Conservation (phyloP, 148 eudicot genomes). For the Heliosperma pusillum region DNA sequence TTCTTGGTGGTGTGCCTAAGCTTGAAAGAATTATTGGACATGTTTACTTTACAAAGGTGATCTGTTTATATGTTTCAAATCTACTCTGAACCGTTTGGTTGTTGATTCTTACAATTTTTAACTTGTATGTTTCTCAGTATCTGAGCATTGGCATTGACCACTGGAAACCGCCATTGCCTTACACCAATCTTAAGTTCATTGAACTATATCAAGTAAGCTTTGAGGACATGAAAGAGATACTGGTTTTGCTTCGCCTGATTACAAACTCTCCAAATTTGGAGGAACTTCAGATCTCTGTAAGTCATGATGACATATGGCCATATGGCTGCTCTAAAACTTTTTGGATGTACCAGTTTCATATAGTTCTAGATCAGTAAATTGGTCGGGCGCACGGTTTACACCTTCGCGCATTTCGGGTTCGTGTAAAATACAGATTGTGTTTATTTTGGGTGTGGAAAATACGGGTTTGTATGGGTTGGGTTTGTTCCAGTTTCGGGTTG, state of each 20-base stretch:
- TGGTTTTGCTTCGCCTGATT: constrained; percentile 78
- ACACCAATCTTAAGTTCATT: constrained; percentile 50
- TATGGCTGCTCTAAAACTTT: background rate
- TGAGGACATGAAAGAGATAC: constrained; percentile 83
- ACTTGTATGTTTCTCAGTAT: constrained; percentile 42
- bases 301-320: constrained; percentile 25
- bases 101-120: constrained; percentile 14
- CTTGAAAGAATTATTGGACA: constrained; percentile 64
- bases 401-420: too few relatives aligned
- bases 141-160: constrained; percentile 74
- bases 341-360: too few relatives aligned
- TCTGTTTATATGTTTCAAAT: background rate
- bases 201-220: constrained; percentile 83
- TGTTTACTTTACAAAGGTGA: constrained; percentile 78
- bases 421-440: too few relatives aligned
- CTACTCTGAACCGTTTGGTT: background rate
- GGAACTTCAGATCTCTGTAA: constrained; percentile 90
- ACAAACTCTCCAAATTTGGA: constrained; percentile 65
- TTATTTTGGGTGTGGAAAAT: too few relatives aligned
- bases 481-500: too few relatives aligned
- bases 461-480: too few relatives aligned
- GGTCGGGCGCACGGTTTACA: too few relatives aligned
- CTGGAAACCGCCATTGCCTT: constrained; percentile 41
- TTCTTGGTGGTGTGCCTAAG: constrained; percentile 64
- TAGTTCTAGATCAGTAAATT: too few relatives aligned